phyloP scores from a whole-genome alignment of 73 alveolate genomes.

The Diophrys sp. region DNA sequence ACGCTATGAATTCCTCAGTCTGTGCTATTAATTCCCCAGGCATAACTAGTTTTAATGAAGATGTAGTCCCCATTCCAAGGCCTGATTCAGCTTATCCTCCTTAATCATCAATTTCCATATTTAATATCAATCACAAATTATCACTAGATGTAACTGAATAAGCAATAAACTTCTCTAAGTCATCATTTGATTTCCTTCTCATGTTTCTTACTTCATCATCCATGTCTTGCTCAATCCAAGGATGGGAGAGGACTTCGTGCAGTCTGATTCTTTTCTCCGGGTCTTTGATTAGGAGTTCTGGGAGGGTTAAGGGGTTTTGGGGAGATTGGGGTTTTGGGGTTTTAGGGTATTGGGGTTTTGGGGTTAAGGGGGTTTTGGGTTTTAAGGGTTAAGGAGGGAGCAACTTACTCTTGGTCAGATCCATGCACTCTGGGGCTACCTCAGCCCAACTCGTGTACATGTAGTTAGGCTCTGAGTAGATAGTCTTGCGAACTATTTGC shows the following conservation, averaged over 20 bases:
- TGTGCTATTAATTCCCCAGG: neutral
- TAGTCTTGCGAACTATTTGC: conserved; percentile 45
- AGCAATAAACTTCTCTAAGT: conserved; percentile 3
- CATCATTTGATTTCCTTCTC: conserved; percentile 16
- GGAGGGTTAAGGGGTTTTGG: too few relatives aligned
- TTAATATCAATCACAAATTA: neutral
- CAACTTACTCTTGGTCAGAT: neutral
- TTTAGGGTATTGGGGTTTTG: too few relatives aligned
- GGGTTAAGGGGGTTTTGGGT: too few relatives aligned
- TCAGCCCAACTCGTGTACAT: conserved; percentile 26
- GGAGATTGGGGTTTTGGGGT: too few relatives aligned
- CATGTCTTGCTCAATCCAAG: conserved; percentile 13
- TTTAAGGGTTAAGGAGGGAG: neutral
- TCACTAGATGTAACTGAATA: conserved; percentile 7
- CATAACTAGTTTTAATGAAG: neutral
- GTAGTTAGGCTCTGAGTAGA: conserved; percentile 28
- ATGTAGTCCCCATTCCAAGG: neutral
- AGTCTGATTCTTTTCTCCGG: conserved; percentile 9
- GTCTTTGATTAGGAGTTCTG: conserved; percentile 10
- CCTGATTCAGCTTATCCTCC: too few relatives aligned
- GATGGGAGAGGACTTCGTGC: conserved; percentile 16
- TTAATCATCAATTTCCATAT: neutral
- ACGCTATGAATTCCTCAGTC: neutral
- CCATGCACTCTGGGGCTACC: neutral
- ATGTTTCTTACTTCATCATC: neutral